Conservation (phyloP, 2,329 filamentous ascomycete genomes). For the Colletotrichum falcatum region DNA sequence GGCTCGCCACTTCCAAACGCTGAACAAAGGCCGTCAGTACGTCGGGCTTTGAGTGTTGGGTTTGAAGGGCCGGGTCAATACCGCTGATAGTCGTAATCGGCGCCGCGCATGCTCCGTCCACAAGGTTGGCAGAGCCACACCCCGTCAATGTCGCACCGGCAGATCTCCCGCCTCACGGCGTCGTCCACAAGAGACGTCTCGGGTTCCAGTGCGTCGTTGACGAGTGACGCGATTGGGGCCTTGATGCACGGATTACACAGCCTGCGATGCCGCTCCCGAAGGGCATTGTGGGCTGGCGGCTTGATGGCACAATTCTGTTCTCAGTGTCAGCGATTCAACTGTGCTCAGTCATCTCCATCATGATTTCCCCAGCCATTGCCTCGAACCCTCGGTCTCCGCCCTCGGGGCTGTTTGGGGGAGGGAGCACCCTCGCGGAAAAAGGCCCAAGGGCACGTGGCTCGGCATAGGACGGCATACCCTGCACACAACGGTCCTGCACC, state of each 20-base stretch:
- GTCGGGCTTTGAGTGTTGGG: conserved; percentile 6
- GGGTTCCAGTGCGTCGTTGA: conserved; percentile 58
- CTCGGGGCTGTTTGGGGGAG: conserved; percentile 1
- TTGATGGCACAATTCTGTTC: conserved; percentile 90
- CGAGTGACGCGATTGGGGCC: conserved; percentile 72
- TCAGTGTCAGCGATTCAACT: conserved; percentile 33
- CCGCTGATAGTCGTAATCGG: conserved; percentile 70
- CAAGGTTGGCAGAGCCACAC: conserved; percentile 92
- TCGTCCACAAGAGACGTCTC: conserved; percentile 63
- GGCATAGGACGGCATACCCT: conserved; percentile 66
- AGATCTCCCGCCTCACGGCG: conserved; percentile 67
- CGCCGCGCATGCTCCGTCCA: conserved; percentile 74
- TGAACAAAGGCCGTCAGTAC: conserved; percentile 45
- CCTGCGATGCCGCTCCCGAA: conserved; percentile 82
- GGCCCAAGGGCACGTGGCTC: conserved; percentile 26
- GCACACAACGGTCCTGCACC: conserved; percentile 83
- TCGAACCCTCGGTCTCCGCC: conserved; percentile 11
- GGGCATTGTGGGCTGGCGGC: conserved; percentile 73
- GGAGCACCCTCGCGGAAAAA: background rate
- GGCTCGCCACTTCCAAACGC: conserved; percentile 90
- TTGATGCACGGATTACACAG: conserved; percentile 82
- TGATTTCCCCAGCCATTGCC: conserved; percentile 26
- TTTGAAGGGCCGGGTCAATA: conserved; percentile 49
- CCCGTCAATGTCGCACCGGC: conserved; percentile 64
- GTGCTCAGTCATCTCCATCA: conserved; percentile 9